Base-by-base conservation (phyloP, 768 basidiomycete species). In the Leccinum rimulosum region DNA sequence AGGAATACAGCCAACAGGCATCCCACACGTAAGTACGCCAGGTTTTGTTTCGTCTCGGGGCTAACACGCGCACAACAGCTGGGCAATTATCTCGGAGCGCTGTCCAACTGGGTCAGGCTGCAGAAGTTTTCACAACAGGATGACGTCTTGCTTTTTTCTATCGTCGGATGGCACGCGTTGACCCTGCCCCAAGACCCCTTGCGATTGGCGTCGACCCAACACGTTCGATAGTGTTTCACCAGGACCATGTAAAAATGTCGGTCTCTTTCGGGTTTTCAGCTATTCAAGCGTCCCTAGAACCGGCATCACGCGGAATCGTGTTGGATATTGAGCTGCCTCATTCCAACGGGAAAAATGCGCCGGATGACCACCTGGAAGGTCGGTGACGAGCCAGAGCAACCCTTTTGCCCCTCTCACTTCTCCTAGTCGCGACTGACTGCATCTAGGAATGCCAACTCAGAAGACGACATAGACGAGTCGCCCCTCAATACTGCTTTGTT, bases 351-450 rank as follows among this genome's bases (percentile, higher is more conserved):
- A 10, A 86, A 85, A 64, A 75, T 98, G 10, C 84, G 86, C 40
- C 75, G 95, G 48, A 97, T 98, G 96, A 98, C 95, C 4, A 94
- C 93, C 0, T 98, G 95, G 94, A 98, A 98, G 84, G 93, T 91
- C 59, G 35, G 77, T 60, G 14, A 9, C 35, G 12, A 22, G 12
- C 25, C 14, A 9, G 25, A 28, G 9, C 33, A 6, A 51, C 15
- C 19, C 43, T 12, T 35, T n/a, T 6, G 11, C 19, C 28, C 22
- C 22, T 25, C 56, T 61, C 51, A 66, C 19, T 6, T 10, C 17
- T 35, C 52, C 12, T 66, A 95, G 93, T 22, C 22, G 22, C 22
- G 22, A 22, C 22, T 22, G 1, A 1, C 22, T 22, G 22, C 22
- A 22, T 22, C 22, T 1, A 22, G 22, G 1, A 22, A 22, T 22